phyloP scores from a whole-genome alignment of 257 asterid species.

The Penstemon davidsonii region DNA sequence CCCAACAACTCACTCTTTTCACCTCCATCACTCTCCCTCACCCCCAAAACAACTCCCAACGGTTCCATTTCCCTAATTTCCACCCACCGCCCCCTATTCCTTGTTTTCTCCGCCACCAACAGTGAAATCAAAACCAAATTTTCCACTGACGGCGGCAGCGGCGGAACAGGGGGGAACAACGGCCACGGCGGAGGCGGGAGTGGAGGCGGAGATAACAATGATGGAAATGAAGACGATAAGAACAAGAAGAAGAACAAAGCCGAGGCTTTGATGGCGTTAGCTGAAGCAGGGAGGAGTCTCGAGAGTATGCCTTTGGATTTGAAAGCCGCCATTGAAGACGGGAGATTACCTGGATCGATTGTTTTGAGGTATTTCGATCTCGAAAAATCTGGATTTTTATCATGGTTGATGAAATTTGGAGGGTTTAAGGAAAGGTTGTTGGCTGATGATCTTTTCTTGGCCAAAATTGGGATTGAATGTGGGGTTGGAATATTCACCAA shows the following conservation, averaged over 20 bases:
- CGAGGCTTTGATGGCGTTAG: slow-evolving; percentile 59
- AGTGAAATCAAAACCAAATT: slow-evolving; percentile 31
- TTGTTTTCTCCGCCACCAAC: slow-evolving; percentile 34
- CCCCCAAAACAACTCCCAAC: slow-evolving; percentile 15
- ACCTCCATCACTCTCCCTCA: slow-evolving; percentile 25
- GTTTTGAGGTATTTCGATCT: slow-evolving; percentile 63
- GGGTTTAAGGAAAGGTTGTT: slow-evolving; percentile 92
- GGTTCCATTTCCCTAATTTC: slow-evolving; percentile 9
- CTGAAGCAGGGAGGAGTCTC: slow-evolving; percentile 68
- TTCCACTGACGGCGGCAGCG: slow-evolving; percentile 31
- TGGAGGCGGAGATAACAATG: slow-evolving; percentile 34
- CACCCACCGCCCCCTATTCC: slow-evolving; percentile 23
- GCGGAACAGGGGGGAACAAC: slow-evolving; percentile 22
- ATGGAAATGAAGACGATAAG: slow-evolving; percentile 37
- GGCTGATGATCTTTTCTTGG: slow-evolving; percentile 95
- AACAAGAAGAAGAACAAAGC: slow-evolving; percentile 48
- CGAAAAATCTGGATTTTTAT: slow-evolving; percentile 59
- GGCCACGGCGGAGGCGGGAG: slow-evolving; percentile 43
- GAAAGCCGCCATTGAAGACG: slow-evolving; percentile 71
- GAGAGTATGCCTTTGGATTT: slow-evolving; percentile 87
- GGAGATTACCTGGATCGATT: slow-evolving; percentile 73
- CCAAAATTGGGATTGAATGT: slow-evolving; percentile 84
- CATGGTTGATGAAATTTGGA: slow-evolving; percentile 78
- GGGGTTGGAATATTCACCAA: slow-evolving; percentile 95
- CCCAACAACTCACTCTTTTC: slow-evolving; percentile 20